A percentile compares a stretch with the other conserved stretches of the same genome.
phyloP scores from a whole-genome alignment of 805 yeast genomes.

The Nakazawaea sp. region DNA sequence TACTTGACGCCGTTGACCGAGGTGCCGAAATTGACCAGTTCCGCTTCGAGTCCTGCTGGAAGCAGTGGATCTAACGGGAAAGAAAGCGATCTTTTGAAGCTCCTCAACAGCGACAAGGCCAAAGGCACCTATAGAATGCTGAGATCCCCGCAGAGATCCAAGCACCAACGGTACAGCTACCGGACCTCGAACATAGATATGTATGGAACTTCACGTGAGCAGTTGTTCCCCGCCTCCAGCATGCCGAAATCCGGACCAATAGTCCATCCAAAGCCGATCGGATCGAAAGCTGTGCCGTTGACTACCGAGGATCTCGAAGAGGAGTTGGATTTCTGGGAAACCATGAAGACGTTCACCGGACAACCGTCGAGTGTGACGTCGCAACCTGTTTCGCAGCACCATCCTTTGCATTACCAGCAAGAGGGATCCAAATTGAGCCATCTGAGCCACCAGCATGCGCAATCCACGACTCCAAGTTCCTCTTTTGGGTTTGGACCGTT shows the following conservation, averaged over 20 bases:
- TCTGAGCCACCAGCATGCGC: slow-evolving; percentile 6
- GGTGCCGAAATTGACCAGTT: slow-evolving; percentile 62
- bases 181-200: slow-evolving; percentile 2
- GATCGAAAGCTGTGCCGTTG: background rate
- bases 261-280: background rate
- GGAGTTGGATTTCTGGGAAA: slow-evolving; percentile 67
- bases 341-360: slow-evolving; percentile 46
- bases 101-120: slow-evolving; percentile 28
- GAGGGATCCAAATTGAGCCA: slow-evolving; percentile 1
- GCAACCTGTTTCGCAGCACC: slow-evolving; percentile 8
- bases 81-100: slow-evolving; percentile 36
- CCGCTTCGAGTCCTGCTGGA: slow-evolving; percentile 36
- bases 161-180: slow-evolving; percentile 11
- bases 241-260: background rate
- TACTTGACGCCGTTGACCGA: slow-evolving; percentile 65
- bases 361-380: background rate
- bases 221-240: background rate
- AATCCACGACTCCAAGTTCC: slow-evolving; percentile 2
- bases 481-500: slow-evolving; percentile 12
- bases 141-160: slow-evolving; percentile 9
- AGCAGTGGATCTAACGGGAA: slow-evolving; percentile 18
- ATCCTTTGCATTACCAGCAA: slow-evolving; percentile 7
- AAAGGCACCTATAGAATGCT: background rate
- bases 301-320: slow-evolving; percentile 45
- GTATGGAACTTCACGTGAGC: slow-evolving; percentile 9